These are phyloP conservation scores for Domatiomyces catenatus DNA, from an alignment of 2,329 filamentous ascomycete genomes.

Conservation along the genomic window DNA sequence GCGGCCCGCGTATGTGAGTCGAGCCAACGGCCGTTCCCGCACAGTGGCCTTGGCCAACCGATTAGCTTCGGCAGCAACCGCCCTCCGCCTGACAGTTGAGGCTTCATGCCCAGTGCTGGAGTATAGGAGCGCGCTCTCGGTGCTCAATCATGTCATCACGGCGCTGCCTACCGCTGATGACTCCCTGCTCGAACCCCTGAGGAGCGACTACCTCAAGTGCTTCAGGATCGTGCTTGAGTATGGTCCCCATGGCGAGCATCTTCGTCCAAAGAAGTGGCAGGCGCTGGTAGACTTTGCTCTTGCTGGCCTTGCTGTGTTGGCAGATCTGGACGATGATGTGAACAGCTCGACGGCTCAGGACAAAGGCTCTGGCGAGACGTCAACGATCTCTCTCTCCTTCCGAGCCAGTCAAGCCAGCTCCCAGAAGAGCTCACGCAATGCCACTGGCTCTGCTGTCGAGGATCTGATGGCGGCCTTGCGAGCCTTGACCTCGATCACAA, in stretches of 20 bases:
- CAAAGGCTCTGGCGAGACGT: constrained; percentile 17
- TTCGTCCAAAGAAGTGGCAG: constrained; percentile 55
- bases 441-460: constrained; percentile 4
- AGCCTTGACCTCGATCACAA: constrained; percentile 9
- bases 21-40: constrained; percentile 31
- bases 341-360: constrained; percentile 19
- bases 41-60: constrained; percentile 33
- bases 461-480: constrained; percentile 12
- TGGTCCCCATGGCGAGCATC: constrained; percentile 63
- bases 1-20: constrained; percentile 42
- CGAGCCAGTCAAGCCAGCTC: constrained; percentile 2
- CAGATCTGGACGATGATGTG: constrained; percentile 4
- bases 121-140: constrained; percentile 58
- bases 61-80: constrained; percentile 34
- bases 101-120: constrained; percentile 54
- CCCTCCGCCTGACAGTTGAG: constrained; percentile 56
- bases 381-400: constrained; percentile 6
- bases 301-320: constrained; percentile 34
- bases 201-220: constrained; percentile 63
- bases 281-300: constrained; percentile 56
- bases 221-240: constrained; percentile 55
- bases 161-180: constrained; percentile 49
- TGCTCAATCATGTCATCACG: constrained; percentile 71
- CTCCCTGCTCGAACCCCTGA: constrained; percentile 50
- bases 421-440: constrained; percentile 3